phyloP scores from a whole-genome alignment of 106 monocot genomes.

The Apostasia ramifera region DNA sequence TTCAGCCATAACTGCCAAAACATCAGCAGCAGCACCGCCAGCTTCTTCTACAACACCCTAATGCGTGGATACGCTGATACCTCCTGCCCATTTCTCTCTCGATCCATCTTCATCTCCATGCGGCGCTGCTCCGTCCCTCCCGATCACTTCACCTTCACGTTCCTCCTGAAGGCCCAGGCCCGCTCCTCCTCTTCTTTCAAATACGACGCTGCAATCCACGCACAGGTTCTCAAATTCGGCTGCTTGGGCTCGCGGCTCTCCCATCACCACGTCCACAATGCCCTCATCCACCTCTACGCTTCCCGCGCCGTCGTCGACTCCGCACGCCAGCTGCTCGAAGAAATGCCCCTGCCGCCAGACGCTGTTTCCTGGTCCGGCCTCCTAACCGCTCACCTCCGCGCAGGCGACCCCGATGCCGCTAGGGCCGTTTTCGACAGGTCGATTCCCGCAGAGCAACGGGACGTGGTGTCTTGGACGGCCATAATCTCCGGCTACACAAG shows the following conservation, averaged over 20 bases:
- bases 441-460: constrained; percentile 4
- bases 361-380: constrained; percentile 38
- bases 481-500: constrained; percentile 34
- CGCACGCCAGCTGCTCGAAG: constrained; percentile 22
- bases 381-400: constrained; percentile 20
- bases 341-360: constrained; percentile 32
- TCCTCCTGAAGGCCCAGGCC: constrained; percentile 33
- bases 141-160: constrained; percentile 45
- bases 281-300: constrained; percentile 34
- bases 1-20: constrained; percentile 11
- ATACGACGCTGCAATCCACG: constrained; percentile 13
- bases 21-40: constrained; percentile 4
- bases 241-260: constrained; percentile 16
- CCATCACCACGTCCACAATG: constrained; percentile 29
- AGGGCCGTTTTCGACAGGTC: constrained; percentile 19
- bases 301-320: not conserved
- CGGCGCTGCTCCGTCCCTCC: constrained; percentile 17
- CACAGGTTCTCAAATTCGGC: constrained; percentile 25
- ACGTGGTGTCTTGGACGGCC: constrained; percentile 48
- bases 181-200: not conserved
- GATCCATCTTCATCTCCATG: constrained; percentile 32
- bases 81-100: constrained; percentile 9
- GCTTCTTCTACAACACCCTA: constrained; percentile 46
- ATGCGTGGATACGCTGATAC: constrained; percentile 24
- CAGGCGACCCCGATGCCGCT: constrained; percentile 13